Evolutionary conservation across 768 basidiomycete species (phyloP).

Genomic region (Imleria badia): DNA sequence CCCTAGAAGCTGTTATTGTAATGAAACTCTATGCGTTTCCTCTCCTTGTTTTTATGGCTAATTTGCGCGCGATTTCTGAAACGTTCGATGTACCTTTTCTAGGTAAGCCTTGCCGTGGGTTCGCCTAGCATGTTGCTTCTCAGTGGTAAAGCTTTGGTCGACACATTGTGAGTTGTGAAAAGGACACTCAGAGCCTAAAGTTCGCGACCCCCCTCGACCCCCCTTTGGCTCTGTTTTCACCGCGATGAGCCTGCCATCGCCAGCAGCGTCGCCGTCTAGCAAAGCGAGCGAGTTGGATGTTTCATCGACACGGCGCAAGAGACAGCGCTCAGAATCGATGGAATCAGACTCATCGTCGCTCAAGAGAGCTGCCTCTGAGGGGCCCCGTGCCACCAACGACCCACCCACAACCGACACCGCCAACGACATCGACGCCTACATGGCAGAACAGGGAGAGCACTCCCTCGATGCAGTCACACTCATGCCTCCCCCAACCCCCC

Average conservation of each 20-base stretch:
- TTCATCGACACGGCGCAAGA: conserved; percentile 47
- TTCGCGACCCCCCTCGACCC: conserved; percentile 12
- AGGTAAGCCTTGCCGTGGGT: too few species aligned
- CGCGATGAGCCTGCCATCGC: conserved; percentile 45
- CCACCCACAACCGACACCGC: conserved; percentile 27
- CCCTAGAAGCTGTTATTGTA: too few species aligned
- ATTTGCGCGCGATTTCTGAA: too few species aligned
- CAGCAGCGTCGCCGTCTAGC: conserved; percentile 43
- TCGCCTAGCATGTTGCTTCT: too few species aligned
- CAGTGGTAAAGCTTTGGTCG: too few species aligned
- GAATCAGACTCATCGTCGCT: conserved; percentile 72
- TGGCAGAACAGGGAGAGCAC: conserved; percentile 56
- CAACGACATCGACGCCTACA: conserved; percentile 67
- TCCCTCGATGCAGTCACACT: conserved; percentile 16
- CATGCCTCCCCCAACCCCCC: conserved; percentile 28
- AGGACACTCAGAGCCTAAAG: too few species aligned
- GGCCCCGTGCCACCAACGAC: conserved; percentile 47
- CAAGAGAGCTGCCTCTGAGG: conserved; percentile 79
- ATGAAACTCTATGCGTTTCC: too few species aligned
- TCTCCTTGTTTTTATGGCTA: too few species aligned
- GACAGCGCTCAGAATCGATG: conserved; percentile 76
- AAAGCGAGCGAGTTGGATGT: conserved; percentile 39
- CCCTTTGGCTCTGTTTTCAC: conserved; percentile 5
- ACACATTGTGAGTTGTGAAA: too few species aligned
- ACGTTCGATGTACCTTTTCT: too few species aligned